Evolutionary conservation across 2,329 filamentous ascomycete species (phyloP), one percentile per base, ranked within the genome.

Genomic region (Fusarium multiceps): DNA sequence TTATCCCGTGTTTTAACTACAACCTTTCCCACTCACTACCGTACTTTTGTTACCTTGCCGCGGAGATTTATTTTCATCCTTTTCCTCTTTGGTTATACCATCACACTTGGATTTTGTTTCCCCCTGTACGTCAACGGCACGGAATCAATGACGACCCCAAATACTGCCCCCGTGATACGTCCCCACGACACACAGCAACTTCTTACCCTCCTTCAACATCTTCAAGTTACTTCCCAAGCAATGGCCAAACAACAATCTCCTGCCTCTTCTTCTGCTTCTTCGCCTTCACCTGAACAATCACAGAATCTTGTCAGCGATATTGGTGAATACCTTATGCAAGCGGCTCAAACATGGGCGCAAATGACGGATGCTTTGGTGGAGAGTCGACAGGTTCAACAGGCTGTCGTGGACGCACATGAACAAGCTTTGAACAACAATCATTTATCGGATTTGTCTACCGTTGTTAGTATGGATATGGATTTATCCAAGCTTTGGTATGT

Each of bases 251-350:
- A 67, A 18, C 23, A 27, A n/a, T 27, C 49, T n/a, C 23, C 47
- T 23, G n/a, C 30, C 0, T 37, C 34, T 2, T 27, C 49, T 2
- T 25, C 47, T 9, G 32, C 30, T 1, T 37, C 34, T 37, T 20
- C 54, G 4, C 41, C 59, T 11, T 48, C 59, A 2, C n/a, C 63
- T 42, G 56, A 65, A 9, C 59, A 61, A n/a, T 41, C 51, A 23
- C 69, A 72, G 4, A 76, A 74, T 16, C 48, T 80, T 12, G 72
- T 80, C 45, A 66, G 61, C 30, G 76, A 80, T 23, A 73, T 80
- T 55, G 79, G 79, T n/a, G 79, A 80, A 18, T 80, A 80, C 41
- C 63, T 80, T 16, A 72, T 69, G 18, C 74, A 75, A 16, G 78
- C 77, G 7, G 77, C 79, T 18, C 59, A 73, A 20, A 67, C 77